Evolutionary conservation across 495 filamentous ascomycete genomes (phyloP).

Genomic region (Trichocladium antarcticum): DNA sequence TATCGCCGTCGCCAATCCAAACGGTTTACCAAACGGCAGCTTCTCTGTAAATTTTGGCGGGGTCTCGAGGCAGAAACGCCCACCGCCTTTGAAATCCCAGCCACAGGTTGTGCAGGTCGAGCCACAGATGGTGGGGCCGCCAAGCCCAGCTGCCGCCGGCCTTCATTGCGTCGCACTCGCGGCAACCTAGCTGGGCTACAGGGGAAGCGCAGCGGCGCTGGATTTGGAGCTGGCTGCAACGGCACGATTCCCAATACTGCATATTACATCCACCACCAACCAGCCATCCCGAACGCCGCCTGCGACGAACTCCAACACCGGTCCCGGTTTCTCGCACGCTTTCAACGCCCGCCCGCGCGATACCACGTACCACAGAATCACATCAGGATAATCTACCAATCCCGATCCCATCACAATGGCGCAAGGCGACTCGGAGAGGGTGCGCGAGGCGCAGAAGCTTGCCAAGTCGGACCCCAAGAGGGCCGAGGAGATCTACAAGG

Average conservation of each 20-base stretch:
- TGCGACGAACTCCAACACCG: neutral
- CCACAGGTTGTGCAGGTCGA: neutral
- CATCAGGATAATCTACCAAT: neutral
- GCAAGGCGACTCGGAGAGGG: slow-evolving; percentile 37
- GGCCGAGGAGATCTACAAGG: slow-evolving; percentile 75
- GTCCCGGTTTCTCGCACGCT: neutral
- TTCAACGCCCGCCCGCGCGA: neutral
- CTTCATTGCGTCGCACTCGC: slow-evolving; percentile 24
- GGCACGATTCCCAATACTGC: slow-evolving; percentile 2
- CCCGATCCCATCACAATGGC: slow-evolving; percentile 31
- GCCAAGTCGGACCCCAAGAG: slow-evolving; percentile 64
- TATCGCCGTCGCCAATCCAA: neutral
- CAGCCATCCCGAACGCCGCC: neutral
- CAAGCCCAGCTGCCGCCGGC: slow-evolving; percentile 10
- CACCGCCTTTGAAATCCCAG: slow-evolving; percentile 15
- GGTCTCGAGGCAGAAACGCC: slow-evolving; percentile 21
- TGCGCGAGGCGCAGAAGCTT: slow-evolving; percentile 69
- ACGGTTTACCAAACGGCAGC: neutral
- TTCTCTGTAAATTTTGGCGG: slow-evolving; percentile 26
- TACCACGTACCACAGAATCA: neutral
- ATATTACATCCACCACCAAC: neutral
- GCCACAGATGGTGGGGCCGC: slow-evolving; percentile 11
- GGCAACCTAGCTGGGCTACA: slow-evolving; percentile 22
- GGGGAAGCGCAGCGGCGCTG: slow-evolving; percentile 11
- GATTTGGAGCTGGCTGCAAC: slow-evolving; percentile 12